These are phyloP conservation scores for Sclerotinia borealis DNA, from an alignment of 2,329 filamentous ascomycete genomes.

Conservation along the genomic window DNA sequence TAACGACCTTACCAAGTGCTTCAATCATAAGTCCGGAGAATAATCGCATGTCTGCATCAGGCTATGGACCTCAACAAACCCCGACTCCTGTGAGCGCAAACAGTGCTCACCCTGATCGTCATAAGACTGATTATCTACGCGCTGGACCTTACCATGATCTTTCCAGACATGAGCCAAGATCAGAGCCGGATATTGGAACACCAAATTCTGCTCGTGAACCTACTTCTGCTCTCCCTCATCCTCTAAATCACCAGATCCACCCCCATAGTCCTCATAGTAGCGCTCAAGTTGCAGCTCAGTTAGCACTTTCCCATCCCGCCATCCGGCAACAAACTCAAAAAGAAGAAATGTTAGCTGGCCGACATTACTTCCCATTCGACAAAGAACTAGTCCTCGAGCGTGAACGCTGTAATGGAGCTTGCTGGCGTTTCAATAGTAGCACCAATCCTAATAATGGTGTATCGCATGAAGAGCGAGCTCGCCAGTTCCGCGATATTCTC, in stretches of 20 bases:
- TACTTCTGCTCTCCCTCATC: constrained; percentile 46
- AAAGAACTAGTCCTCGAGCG: constrained; percentile 74
- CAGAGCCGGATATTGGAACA: constrained; percentile 42
- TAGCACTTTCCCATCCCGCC: constrained; percentile 32
- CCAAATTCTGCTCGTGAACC: constrained; percentile 35
- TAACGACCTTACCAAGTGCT: constrained; percentile 53
- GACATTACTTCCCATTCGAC: constrained; percentile 74
- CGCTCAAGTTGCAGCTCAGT: constrained; percentile 30
- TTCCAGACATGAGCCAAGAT: constrained; percentile 43
- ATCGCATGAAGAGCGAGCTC: constrained; percentile 59
- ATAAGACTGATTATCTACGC: constrained; percentile 51
- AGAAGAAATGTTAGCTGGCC: constrained; percentile 80
- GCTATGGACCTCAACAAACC: constrained; percentile 42
- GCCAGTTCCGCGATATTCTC: constrained; percentile 67
- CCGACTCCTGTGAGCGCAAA: constrained; percentile 56
- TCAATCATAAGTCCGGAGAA: constrained; percentile 48
- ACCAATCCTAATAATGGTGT: constrained; percentile 68
- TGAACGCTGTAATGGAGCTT: constrained; percentile 73
- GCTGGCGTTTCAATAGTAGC: constrained; percentile 82
- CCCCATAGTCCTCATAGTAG: constrained; percentile 28
- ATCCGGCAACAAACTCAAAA: constrained; percentile 58
- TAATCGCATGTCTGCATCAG: constrained; percentile 51
- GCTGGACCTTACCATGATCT: constrained; percentile 56
- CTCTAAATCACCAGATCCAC: constrained; percentile 35
- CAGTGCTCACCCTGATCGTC: constrained; percentile 32